Conservation (phyloP, 371 early-diverging fungal species). For the Mortierella sp. region DNA sequence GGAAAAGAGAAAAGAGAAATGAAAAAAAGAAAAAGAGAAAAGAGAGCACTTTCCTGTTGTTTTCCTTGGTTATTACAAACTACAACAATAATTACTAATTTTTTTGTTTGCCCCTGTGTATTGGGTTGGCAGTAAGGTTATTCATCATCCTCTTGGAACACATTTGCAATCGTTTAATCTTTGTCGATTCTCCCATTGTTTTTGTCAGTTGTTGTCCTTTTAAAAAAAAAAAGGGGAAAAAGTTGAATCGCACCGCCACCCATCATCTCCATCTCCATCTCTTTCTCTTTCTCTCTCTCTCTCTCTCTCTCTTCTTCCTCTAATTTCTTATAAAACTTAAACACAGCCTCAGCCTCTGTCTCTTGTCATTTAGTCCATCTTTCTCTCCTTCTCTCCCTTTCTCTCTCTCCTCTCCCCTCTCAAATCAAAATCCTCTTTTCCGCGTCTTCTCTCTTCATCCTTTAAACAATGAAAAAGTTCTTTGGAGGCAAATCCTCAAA, state of each 20-base stretch:
- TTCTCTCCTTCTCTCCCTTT: not conserved
- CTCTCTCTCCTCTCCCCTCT: not conserved
- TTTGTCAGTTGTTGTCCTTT: too few species aligned
- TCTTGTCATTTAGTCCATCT: not conserved
- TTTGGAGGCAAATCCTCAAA: slow-evolving; percentile 49
- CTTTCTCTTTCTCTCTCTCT: not conserved
- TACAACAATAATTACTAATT: too few species aligned
- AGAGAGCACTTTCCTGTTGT: too few species aligned
- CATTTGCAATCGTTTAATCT: too few species aligned
- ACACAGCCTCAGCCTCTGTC: not conserved
- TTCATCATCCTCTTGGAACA: too few species aligned
- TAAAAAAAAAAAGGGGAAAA: too few species aligned
- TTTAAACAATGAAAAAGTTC: slow-evolving; percentile 41
- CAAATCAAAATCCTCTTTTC: not conserved
- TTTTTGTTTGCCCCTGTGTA: too few species aligned
- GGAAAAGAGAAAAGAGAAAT: not conserved
- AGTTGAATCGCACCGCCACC: too few species aligned
- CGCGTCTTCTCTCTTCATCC: not conserved
- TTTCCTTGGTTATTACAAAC: too few species aligned
- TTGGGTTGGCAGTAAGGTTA: too few species aligned
- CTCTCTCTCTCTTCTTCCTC: not conserved
- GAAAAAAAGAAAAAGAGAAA: slow-evolving; percentile 1
- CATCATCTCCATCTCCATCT: not conserved
- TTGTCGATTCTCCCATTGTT: too few species aligned
- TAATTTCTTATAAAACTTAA: too few species aligned